Evolutionary conservation across 2,329 filamentous ascomycete species (phyloP).

Genomic region (Nothophaeocryptopus gaeumannii): DNA sequence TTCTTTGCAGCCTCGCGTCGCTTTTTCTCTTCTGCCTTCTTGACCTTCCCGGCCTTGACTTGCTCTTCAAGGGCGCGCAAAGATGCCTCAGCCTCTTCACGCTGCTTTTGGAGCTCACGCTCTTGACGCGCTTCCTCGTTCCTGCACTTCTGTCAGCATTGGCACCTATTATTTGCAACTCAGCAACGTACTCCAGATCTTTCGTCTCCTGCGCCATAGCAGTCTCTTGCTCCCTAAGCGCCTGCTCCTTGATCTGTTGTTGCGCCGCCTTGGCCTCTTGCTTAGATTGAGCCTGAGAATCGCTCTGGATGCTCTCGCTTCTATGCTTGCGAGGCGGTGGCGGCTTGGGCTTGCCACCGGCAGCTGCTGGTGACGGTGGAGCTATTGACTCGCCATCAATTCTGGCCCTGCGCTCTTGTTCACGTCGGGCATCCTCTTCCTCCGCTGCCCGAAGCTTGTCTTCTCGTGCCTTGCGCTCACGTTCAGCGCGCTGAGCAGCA

Average conservation of each 20-base stretch:
- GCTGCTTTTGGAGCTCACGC: constrained; percentile 75
- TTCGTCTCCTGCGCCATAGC: constrained; percentile 70
- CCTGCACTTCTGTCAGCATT: constrained; percentile 50
- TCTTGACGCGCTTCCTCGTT: constrained; percentile 71
- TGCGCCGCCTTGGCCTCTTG: constrained; percentile 62
- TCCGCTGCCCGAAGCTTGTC: constrained; percentile 86
- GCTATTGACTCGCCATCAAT: constrained; percentile 71
- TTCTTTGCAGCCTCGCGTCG: constrained; percentile 83
- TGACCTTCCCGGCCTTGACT: constrained; percentile 86
- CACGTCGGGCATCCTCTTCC: constrained; percentile 85
- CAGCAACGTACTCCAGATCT: constrained; percentile 73
- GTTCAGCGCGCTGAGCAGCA: constrained; percentile 77
- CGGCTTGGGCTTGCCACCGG: constrained; percentile 43
- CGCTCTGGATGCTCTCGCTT: constrained; percentile 57
- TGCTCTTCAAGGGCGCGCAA: constrained; percentile 90
- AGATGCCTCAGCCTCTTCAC: constrained; percentile 75
- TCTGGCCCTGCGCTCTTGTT: constrained; percentile 79
- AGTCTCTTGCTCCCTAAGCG: constrained; percentile 66
- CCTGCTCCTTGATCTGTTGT: constrained; percentile 51
- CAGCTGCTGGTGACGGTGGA: constrained; percentile 53
- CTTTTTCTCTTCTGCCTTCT: constrained; percentile 94
- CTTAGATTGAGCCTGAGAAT: constrained; percentile 49
- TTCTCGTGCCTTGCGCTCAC: constrained; percentile 82
- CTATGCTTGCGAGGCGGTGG: constrained; percentile 70
- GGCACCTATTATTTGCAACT: background rate